phyloP scores from a whole-genome alignment of 2,329 filamentous ascomycete genomes.

The Colletotrichum tamarilloi region DNA sequence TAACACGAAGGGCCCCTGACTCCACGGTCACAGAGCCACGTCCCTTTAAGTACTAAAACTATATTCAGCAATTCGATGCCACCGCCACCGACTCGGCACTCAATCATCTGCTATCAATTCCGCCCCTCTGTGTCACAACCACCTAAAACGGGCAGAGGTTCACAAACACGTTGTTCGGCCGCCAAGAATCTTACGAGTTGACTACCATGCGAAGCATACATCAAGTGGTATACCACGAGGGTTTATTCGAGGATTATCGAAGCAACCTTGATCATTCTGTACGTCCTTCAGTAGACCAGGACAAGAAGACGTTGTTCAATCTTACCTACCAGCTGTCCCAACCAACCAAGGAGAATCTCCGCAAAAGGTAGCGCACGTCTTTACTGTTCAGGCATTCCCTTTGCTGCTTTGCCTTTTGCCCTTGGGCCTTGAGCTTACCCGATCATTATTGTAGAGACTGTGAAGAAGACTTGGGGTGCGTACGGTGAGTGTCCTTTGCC shows the following conservation, averaged over 20 bases:
- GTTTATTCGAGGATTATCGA: not conserved
- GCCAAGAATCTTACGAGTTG: not conserved
- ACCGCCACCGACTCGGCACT: not conserved
- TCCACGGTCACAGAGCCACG: not conserved
- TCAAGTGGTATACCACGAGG: not conserved
- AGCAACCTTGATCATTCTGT: not conserved
- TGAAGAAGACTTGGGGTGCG: not conserved
- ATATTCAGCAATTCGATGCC: not conserved
- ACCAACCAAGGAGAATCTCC: not conserved
- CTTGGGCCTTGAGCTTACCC: no score
- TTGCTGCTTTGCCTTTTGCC: no score
- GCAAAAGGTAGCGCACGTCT: not conserved
- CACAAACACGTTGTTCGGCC: not conserved
- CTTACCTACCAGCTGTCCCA: not conserved
- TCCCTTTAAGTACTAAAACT: not conserved
- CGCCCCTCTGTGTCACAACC: not conserved
- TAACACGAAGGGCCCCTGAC: not conserved
- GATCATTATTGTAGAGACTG: not conserved
- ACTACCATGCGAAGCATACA: not conserved
- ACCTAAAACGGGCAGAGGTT: not conserved
- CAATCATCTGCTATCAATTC: not conserved
- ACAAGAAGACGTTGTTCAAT: not conserved
- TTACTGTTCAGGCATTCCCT: no score
- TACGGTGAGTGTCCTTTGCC: not conserved
- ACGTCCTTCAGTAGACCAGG: no score